Evolutionary conservation across 2,329 filamentous ascomycete genomes (phyloP), one percentile per base, ranked within the genome.

Genomic region (Dactylonectria estremocensis): DNA sequence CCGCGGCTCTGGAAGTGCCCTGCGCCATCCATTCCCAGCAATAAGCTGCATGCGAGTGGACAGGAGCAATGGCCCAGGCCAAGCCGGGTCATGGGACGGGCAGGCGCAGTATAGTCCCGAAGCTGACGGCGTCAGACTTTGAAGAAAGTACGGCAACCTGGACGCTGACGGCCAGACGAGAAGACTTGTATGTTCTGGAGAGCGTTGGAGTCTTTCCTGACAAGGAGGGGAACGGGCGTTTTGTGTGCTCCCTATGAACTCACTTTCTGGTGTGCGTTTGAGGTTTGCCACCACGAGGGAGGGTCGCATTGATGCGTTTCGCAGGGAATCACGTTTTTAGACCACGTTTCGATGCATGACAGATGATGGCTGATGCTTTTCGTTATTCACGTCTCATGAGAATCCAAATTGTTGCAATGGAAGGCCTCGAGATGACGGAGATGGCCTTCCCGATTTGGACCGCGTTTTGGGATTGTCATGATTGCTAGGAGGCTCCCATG

Each of bases 301-400:
- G 76, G 72, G 75, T 75, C 74, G 71, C 74, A 73, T 78, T 78
- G 78, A 78, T 78, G 79, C 77, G 80, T 77, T 79, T 77, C 76
- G 74, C 73, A 73, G 77, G 76, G 78, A 76, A 80, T 77, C 71
- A 77, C 76, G 74, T 82, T 82, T 77, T 82, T 84, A 84, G 84
- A 86, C 81, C 82, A 83, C 77, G 81, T 83, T 81, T 83, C 80
- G 79, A 78, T 85, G 84, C 84, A 86, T 85, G 83, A 83, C 81
- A 81, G 80, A 83, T 76, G 80, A 84, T 81, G 82, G 82, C 83
- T 82, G 73, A 71, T 74, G 76, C 73, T 77, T 78, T 83, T 83
- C 82, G 80, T 82, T 83, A 81, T 77, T 77, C 70, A 69, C 74
- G 72, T 78, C 76, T 75, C 69, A 69, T 72, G 72, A 77, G 69